phyloP scores from a whole-genome alignment of 2,329 filamentous ascomycete genomes.

The Aspergillus texensis region DNA sequence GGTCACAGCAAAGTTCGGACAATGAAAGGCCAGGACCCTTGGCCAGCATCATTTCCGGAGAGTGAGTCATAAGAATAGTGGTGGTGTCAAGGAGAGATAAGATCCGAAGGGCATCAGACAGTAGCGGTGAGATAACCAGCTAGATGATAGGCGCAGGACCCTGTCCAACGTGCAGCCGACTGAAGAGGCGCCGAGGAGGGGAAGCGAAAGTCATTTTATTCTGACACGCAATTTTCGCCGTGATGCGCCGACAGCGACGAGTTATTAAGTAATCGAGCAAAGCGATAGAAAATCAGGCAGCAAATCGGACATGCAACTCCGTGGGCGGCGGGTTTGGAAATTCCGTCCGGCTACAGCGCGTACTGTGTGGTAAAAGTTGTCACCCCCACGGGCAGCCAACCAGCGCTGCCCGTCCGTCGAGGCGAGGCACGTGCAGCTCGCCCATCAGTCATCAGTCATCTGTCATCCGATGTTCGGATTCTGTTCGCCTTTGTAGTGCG shows the following conservation, averaged over 20 bases:
- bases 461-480: not conserved
- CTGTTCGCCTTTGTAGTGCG: not conserved
- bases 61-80: conserved; percentile 5
- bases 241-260: conserved; percentile 25
- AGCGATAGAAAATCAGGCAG: not conserved
- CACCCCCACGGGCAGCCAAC: conserved; percentile 1
- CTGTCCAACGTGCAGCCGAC: conserved; percentile 14
- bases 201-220: not conserved
- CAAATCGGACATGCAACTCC: not conserved
- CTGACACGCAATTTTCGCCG: conserved; percentile 8
- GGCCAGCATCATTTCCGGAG: not conserved
- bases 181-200: conserved; percentile 4
- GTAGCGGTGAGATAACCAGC: conserved; percentile 21
- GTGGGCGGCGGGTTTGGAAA: conserved; percentile 8
- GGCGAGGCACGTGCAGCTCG: conserved; percentile 5
- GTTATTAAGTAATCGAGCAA: conserved; percentile 23
- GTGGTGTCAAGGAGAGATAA: not conserved
- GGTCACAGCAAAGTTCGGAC: not conserved
- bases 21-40: not conserved
- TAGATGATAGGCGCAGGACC: conserved; percentile 21
- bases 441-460: conserved; percentile 3
- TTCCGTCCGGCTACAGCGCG: conserved; percentile 19
- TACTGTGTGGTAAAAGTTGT: not conserved
- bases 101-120: conserved; percentile 9
- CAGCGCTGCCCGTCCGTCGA: not conserved